Evolutionary conservation across 768 basidiomycete genomes (phyloP).

Genomic region (Naganishia randhawae): DNA sequence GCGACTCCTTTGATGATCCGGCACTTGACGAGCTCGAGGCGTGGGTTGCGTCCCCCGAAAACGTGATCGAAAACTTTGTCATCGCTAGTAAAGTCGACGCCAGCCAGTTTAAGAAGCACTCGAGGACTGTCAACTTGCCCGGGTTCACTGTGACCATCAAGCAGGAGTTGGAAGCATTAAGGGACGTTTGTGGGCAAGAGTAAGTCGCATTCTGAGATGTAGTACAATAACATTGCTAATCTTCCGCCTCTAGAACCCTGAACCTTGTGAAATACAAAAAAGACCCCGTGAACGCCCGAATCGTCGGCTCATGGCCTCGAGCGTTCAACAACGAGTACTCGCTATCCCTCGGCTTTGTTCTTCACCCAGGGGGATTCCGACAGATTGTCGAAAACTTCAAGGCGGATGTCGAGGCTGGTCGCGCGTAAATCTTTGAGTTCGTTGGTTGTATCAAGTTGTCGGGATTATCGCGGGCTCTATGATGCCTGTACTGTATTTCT

Average conservation of each 20-base stretch:
- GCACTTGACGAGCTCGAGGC: conserved; percentile 42
- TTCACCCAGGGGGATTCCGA: conserved; percentile 48
- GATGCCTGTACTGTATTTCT: neutral
- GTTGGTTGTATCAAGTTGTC: neutral
- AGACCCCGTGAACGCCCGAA: conserved; percentile 48
- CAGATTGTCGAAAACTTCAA: conserved; percentile 48
- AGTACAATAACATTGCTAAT: no score
- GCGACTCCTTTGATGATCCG: conserved; percentile 40
- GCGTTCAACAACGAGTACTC: conserved; percentile 47
- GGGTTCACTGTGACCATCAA: conserved; percentile 48
- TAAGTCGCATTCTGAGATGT: no score
- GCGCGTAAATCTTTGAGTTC: conserved; percentile 30
- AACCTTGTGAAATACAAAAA: conserved; percentile 48
- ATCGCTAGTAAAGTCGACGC: conserved; percentile 47
- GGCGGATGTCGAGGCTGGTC: conserved; percentile 45
- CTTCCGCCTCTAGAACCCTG: conserved; percentile 30
- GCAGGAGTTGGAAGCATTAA: conserved; percentile 46
- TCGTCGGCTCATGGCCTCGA: conserved; percentile 49
- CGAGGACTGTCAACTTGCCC: conserved; percentile 45
- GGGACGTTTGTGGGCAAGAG: conserved; percentile 44
- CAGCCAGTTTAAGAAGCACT: conserved; percentile 44
- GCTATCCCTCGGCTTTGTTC: conserved; percentile 42
- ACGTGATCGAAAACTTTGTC: conserved; percentile 49
- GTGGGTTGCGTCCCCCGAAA: conserved; percentile 48
- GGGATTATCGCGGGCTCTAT: neutral